Percentiles rank a stretch among this genome's conserved stretches.
These are phyloP conservation scores for Coemansia sp. DNA, from an alignment of 192 early-diverging fungal species.

Conservation along the genomic window DNA sequence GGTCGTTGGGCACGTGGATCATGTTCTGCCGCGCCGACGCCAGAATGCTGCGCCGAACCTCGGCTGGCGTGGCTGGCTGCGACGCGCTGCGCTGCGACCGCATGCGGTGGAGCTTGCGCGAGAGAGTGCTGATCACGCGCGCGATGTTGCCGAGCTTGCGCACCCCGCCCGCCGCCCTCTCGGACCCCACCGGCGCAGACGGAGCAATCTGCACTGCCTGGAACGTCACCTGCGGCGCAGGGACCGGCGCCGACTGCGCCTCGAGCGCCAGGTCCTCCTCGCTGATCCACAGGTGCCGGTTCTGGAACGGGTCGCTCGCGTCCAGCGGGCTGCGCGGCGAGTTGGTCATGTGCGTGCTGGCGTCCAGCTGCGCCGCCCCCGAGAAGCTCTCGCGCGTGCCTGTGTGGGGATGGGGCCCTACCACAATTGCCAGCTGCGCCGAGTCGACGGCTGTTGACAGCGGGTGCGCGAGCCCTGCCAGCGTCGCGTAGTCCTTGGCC, in stretches of 20 bases:
- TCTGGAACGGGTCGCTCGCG: conserved; percentile 28
- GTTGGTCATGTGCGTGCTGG: conserved; percentile 37
- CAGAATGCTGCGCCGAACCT: conserved; percentile 41
- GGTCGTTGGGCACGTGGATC: conserved; percentile 20
- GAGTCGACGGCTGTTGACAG: conserved; percentile 28
- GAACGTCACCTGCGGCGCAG: conserved; percentile 1
- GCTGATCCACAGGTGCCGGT: conserved; percentile 25
- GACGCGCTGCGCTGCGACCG: conserved; percentile 47
- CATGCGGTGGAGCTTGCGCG: conserved; percentile 41
- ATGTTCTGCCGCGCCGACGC: conserved; percentile 41
- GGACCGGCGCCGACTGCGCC: conserved; percentile 1
- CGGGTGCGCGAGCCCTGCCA: conserved; percentile 40
- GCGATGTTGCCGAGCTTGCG: conserved; percentile 31
- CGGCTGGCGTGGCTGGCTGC: conserved; percentile 50
- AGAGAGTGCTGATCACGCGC: conserved; percentile 47
- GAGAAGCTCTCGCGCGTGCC: conserved; percentile 51
- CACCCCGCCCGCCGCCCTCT: background rate
- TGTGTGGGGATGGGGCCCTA: background rate
- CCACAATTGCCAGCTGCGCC: background rate
- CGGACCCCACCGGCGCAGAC: conserved; percentile 31
- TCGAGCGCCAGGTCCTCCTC: conserved; percentile 16
- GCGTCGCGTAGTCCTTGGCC: conserved; percentile 23
- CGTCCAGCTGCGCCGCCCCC: conserved; percentile 45
- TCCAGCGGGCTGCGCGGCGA: conserved; percentile 30
- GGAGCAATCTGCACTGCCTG: conserved; percentile 14